A percentile compares a stretch with the other conserved stretches of the same genome.
Conservation (phyloP, 2,329 filamentous ascomycete genomes). For the Sporothrix luriei region DNA sequence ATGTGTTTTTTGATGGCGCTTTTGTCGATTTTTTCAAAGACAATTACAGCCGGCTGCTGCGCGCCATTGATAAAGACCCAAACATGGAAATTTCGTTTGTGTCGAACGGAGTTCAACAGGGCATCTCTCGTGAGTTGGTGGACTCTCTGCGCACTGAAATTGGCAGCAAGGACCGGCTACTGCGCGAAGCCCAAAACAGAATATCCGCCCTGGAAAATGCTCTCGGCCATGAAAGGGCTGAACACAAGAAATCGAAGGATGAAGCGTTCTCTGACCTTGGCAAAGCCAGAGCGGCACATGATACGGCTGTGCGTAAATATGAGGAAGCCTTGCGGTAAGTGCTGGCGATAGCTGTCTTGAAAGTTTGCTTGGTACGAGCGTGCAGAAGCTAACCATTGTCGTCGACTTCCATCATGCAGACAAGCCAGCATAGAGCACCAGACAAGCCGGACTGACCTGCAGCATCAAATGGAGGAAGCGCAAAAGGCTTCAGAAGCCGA, state of each 20-base stretch:
- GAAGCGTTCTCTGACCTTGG: slow-evolving; percentile 56
- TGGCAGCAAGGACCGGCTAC: slow-evolving; percentile 65
- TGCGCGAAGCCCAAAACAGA: slow-evolving; percentile 53
- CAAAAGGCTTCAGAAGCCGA: slow-evolving; percentile 55
- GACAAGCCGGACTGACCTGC: slow-evolving; percentile 31
- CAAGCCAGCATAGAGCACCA: slow-evolving; percentile 39
- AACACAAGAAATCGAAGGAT: slow-evolving; percentile 69
- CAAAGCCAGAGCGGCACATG: slow-evolving; percentile 43
- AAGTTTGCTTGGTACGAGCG: background rate
- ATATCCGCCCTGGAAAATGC: slow-evolving; percentile 54
- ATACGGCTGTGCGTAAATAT: slow-evolving; percentile 61
- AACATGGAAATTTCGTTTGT: slow-evolving; percentile 81
- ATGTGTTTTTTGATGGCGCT: slow-evolving; percentile 80
- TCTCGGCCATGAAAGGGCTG: slow-evolving; percentile 71
- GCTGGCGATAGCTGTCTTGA: background rate
- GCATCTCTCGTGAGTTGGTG: slow-evolving; percentile 90
- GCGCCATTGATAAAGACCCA: slow-evolving; percentile 88
- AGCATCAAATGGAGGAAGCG: slow-evolving; percentile 44
- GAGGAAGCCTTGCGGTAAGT: slow-evolving; percentile 59
- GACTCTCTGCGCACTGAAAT: slow-evolving; percentile 79
- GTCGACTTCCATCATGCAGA: slow-evolving; percentile 7
- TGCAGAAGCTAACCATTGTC: background rate
- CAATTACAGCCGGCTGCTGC: slow-evolving; percentile 82
- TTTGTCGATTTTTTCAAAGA: slow-evolving; percentile 97
- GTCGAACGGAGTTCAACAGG: slow-evolving; percentile 78